Evolutionary conservation across 352 stramenopile species (phyloP).

Genomic region (Pythium phragmiticola): DNA sequence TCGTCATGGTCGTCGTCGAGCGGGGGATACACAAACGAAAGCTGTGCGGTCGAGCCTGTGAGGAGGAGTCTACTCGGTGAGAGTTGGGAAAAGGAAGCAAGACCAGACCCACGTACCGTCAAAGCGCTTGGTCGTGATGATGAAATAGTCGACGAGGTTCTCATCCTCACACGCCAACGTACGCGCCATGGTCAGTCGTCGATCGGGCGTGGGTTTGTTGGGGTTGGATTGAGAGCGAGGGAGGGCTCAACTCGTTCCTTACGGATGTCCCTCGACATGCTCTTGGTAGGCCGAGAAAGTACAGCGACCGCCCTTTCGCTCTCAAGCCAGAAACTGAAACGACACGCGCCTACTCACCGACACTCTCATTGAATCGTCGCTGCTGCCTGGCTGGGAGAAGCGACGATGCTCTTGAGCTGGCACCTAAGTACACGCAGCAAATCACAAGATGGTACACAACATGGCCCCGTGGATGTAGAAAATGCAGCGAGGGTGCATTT

Average conservation of each 20-base stretch:
- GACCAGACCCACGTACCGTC: conserved; percentile 15
- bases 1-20: conserved; percentile 26
- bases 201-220: not conserved
- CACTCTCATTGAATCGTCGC: not conserved
- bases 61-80: not conserved
- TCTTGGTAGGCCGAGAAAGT: conserved; percentile 1
- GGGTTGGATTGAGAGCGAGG: too few relatives aligned
- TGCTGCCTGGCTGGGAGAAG: not conserved
- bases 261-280: too few relatives aligned
- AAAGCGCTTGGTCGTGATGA: conserved; percentile 37
- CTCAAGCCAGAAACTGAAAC: not conserved
- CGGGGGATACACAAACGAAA: conserved; percentile 42
- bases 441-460: not conserved
- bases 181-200: not conserved
- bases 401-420: not conserved
- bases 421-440: not conserved
- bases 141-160: conserved; percentile 42
- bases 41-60: conserved; percentile 27
- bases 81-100: not conserved
- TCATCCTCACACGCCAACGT: conserved; percentile 22
- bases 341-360: not conserved
- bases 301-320: not conserved
- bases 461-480: too few relatives aligned
- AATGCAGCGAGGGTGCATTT: not conserved
- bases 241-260: too few relatives aligned